Evolutionary conservation across 2,329 filamentous ascomycete genomes (phyloP), one percentile per base, ranked within the genome.

Genomic region (Cordyceps tenuipes): DNA sequence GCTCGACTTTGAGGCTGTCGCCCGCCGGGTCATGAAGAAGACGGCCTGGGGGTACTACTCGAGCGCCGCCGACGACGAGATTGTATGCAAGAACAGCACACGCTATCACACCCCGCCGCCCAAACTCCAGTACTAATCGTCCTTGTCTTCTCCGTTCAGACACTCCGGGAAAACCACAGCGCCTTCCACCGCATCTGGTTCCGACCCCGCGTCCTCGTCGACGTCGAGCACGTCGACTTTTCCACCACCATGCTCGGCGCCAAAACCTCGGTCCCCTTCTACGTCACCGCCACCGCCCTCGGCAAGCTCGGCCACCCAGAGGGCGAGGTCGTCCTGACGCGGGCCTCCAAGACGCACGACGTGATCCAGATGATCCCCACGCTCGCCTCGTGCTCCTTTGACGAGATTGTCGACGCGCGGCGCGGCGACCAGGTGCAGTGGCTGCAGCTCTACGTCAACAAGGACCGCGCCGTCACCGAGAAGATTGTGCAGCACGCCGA

Each of bases 321-420:
- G 73, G 94, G 94, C 67, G 94, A 99, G 74, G 91, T 97, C 5
- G 80, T 96, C 10, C 82, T 99, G 61, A 97, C 94, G 0, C 83
- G 86, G 61, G 91, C 91, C 17, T 88, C 94, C 2, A 81, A 82
- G 71, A 90, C 88, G 70, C 93, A 97, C 79, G 85, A 92, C 70
- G 88, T 97, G 56, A 84, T 97, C 63, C 94, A 99, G 75, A 99
- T 99, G 94, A 97, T 99, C 63, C 94, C 94, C 2, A 99, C 94
- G 3, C 81, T 99, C 7, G 94, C 94, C 2, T 97, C 91, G 2
- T 97, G 94, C 78, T 94, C 91, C 1, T 97, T 99, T 68, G 94
- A 99, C 76, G 93, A 99, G 75, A 96, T 99, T 62, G 79, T 95
- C 64, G 94, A 97, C 72, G 94, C 92, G 19, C 83, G 81, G 34